Percentiles rank a stretch among this genome's conserved stretches.
These are phyloP conservation scores for Leccinum truebloodii DNA, from an alignment of 768 basidiomycete species.

Conservation along the genomic window DNA sequence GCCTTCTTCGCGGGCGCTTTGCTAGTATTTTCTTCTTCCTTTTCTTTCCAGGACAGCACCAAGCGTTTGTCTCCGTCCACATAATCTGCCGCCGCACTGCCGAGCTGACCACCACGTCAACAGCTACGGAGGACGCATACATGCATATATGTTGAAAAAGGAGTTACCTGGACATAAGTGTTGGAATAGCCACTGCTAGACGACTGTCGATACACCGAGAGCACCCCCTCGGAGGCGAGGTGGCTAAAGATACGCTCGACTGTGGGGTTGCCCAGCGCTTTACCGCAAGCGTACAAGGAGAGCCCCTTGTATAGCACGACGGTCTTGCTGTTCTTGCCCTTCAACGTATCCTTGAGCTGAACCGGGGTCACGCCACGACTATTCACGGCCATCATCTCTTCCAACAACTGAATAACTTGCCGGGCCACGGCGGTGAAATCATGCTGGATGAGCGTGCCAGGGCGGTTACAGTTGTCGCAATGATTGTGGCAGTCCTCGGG, in stretches of 20 bases:
- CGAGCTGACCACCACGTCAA: conserved; percentile 17
- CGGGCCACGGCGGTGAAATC: conserved; percentile 66
- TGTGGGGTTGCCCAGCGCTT: conserved; percentile 49
- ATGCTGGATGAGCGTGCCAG: conserved; percentile 42
- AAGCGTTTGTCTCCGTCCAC: conserved; percentile 19
- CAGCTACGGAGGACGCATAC: neutral
- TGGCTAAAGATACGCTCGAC: conserved; percentile 66
- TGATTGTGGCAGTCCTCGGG: conserved; percentile 58
- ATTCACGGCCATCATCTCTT: conserved; percentile 43
- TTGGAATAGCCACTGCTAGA: conserved; percentile 50
- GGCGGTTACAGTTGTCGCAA: conserved; percentile 83
- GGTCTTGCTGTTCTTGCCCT: conserved; percentile 53
- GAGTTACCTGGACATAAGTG: conserved; percentile 52
- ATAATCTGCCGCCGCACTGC: conserved; percentile 24
- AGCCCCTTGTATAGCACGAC: conserved; percentile 45
- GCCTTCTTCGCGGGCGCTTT: conserved; percentile 14
- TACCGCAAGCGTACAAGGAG: conserved; percentile 33
- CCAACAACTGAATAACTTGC: conserved; percentile 58
- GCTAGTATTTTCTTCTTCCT: conserved; percentile 7
- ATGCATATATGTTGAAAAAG: neutral
- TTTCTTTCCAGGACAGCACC: conserved; percentile 30
- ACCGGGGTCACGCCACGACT: conserved; percentile 54
- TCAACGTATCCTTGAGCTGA: conserved; percentile 62
- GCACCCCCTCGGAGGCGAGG: conserved; percentile 50
- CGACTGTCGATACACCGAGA: conserved; percentile 48